A percentile compares a stretch with the other conserved stretches of the same genome.
Conservation (phyloP, 495 filamentous ascomycete genomes). For the Pyrenula massariospora region DNA sequence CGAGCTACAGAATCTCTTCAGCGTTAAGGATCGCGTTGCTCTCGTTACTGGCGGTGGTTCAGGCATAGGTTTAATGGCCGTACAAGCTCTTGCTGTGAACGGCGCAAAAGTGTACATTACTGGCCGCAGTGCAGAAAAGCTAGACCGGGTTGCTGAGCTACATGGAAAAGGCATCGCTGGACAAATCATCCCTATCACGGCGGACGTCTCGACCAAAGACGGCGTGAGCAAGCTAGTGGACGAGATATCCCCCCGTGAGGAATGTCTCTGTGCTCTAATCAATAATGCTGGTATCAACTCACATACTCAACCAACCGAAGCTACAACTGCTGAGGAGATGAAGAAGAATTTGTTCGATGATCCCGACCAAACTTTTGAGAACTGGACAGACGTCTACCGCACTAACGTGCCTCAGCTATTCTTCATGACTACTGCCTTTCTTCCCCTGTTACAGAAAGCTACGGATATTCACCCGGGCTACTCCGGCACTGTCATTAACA, state of each 20-base stretch:
- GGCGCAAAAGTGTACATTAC: constrained; percentile 50
- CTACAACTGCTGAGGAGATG: constrained; percentile 31
- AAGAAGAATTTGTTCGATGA: constrained; percentile 46
- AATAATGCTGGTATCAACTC: constrained; percentile 44
- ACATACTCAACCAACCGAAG: constrained; percentile 18
- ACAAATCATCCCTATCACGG: constrained; percentile 42
- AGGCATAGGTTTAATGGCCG: constrained; percentile 39
- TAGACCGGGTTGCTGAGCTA: constrained; percentile 35
- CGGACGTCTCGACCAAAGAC: constrained; percentile 37
- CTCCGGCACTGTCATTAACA: constrained; percentile 48
- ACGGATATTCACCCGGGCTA: constrained; percentile 34
- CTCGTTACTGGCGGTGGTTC: constrained; percentile 44
- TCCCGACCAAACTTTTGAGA: constrained; percentile 18
- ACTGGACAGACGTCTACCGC: constrained; percentile 34
- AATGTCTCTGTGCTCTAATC: constrained; percentile 37
- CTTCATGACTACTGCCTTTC: constrained; percentile 29
- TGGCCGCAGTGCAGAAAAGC: constrained; percentile 43
- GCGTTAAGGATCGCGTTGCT: constrained; percentile 44
- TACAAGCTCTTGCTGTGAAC: constrained; percentile 49
- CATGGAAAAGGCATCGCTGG: constrained; percentile 34
- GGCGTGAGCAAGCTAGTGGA: constrained; percentile 31
- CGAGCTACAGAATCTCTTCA: constrained; percentile 37
- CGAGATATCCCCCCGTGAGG: constrained; percentile 30
- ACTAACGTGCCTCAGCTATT: constrained; percentile 38
- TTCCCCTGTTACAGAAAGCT: constrained; percentile 30